Percentiles rank a stretch among this genome's conserved stretches.
Evolutionary conservation across 108 stramenopile species (phyloP).

Genomic region (Chaetoceros muelleri): DNA sequence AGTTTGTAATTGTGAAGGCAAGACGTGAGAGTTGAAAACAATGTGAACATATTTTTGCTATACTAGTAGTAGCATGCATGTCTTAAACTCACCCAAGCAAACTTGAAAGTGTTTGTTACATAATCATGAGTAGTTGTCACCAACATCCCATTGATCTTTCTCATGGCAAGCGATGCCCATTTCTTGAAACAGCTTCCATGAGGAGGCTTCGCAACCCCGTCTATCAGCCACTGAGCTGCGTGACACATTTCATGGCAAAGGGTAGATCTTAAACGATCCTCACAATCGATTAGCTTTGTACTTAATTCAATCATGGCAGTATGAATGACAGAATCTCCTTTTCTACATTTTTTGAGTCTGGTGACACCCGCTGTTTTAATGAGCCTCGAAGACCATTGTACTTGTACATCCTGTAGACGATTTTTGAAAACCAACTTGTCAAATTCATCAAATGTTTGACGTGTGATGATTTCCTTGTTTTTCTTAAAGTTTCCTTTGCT

Average conservation of each 20-base stretch:
- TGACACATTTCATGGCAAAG: constrained; percentile 94
- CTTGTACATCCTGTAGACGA: constrained; percentile 26
- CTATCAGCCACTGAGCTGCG: constrained; percentile 87
- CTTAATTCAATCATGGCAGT: constrained; percentile 76
- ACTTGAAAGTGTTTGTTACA: constrained; percentile 58
- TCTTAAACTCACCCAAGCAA: too few species aligned
- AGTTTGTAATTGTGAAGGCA: too few species aligned
- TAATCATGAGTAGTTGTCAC: constrained; percentile 80
- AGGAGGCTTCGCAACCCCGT: constrained; percentile 71
- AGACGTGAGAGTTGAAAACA: too few species aligned
- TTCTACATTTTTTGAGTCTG: constrained; percentile 18
- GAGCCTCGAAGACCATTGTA: constrained; percentile 75
- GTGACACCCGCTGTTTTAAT: constrained; percentile 83
- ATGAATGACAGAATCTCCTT: constrained; percentile 6
- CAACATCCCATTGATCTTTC: constrained; percentile 28
- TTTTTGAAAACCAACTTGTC: constrained; percentile 35
- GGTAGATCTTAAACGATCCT: constrained; percentile 62
- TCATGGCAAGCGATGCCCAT: constrained; percentile 78
- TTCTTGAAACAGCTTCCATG: constrained; percentile 75
- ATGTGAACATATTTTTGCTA: too few species aligned
- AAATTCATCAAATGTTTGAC: constrained; percentile 36
- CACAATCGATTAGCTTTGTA: constrained; percentile 75
- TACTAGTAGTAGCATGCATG: too few species aligned
- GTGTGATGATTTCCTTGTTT: constrained; percentile 20
- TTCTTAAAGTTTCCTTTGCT: not conserved